These are phyloP conservation scores for Hanseniaspora clermontiae DNA, from an alignment of 805 yeast species.

Conservation along the genomic window DNA sequence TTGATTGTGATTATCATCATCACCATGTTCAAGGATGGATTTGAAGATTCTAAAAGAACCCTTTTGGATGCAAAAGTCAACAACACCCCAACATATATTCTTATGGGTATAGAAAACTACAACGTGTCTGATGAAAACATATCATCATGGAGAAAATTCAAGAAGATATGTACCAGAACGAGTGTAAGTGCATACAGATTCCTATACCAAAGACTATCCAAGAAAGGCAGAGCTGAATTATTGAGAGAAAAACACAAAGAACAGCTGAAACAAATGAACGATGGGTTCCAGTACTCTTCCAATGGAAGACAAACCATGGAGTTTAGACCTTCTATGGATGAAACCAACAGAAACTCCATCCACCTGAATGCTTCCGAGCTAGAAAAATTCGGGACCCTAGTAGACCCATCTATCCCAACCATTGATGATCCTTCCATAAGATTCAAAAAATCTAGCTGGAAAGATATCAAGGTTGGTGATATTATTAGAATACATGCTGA, in stretches of 20 bases:
- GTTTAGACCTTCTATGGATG: constrained; percentile 24
- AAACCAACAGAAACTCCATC: constrained; percentile 19
- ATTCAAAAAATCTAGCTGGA: constrained; percentile 40
- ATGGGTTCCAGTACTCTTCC: constrained; percentile 21
- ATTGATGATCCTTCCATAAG: constrained; percentile 23
- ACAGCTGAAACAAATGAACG: constrained; percentile 21
- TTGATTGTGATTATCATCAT: constrained; percentile 62
- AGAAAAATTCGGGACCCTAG: constrained; percentile 30
- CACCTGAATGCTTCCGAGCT: constrained; percentile 31
- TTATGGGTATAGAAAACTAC: constrained; percentile 41
- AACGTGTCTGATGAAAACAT: constrained; percentile 54
- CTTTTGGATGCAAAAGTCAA: constrained; percentile 60
- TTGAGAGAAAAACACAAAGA: constrained; percentile 24
- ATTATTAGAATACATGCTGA: constrained; percentile 55
- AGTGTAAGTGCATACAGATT: constrained; percentile 21
- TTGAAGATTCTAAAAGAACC: constrained; percentile 70
- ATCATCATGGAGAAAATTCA: constrained; percentile 56
- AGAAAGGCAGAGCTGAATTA: constrained; percentile 30
- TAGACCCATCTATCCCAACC: constrained; percentile 43
- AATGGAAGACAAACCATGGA: constrained; percentile 30
- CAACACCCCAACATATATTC: constrained; percentile 57
- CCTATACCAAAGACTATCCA: constrained; percentile 24
- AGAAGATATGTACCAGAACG: constrained; percentile 37
- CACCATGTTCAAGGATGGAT: constrained; percentile 67
- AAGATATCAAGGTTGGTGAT: constrained; percentile 61